These are phyloP conservation scores for Prunus persica DNA, from an alignment of 306 rosid genomes.

Conservation along the genomic window Prunus_persica_NCBIv2 NC_034016.1:2183501-2184000, in stretches of 20 bases:
- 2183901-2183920: slow-evolving; percentile 90
- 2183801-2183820: slow-evolving; percentile 76
- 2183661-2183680: slow-evolving; percentile 78
- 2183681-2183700: slow-evolving; percentile 56
- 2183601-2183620: slow-evolving; percentile 85
- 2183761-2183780: slow-evolving; percentile 92
- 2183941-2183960: slow-evolving; percentile 64
- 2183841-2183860: slow-evolving; percentile 59
- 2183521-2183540: slow-evolving; percentile 63
- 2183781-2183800: slow-evolving; percentile 84
- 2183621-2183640: slow-evolving; percentile 77
- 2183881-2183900: slow-evolving; percentile 76
- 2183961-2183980: slow-evolving; percentile 87
- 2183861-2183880: slow-evolving; percentile 69
- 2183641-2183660: slow-evolving; percentile 79
- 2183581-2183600: slow-evolving; percentile 90
- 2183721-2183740: slow-evolving; percentile 50
- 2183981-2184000: slow-evolving; percentile 98
- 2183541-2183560: slow-evolving; percentile 85
- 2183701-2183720: slow-evolving; percentile 79
- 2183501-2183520: slow-evolving; percentile 93
- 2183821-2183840: slow-evolving; percentile 44
- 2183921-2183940: slow-evolving; percentile 69
- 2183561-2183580: slow-evolving; percentile 88
- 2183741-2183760: slow-evolving; percentile 63